Base-by-base conservation (phyloP, 2,329 filamentous ascomycete genomes). In the Hypoxylon sp. region DNA sequence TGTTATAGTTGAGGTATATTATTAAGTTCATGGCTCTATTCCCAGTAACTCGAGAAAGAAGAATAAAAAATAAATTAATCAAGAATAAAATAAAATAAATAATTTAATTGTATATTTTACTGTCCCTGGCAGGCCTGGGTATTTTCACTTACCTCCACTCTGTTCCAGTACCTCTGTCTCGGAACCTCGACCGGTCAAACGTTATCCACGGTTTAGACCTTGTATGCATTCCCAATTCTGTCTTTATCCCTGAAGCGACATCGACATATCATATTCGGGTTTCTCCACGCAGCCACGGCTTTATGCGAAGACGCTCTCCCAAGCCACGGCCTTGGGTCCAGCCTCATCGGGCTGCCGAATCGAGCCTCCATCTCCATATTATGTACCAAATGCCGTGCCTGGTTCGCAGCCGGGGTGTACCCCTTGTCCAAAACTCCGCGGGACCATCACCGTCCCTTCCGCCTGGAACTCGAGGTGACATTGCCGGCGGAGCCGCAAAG, bases 391-490 rank as follows among this genome's bases (percentile, higher is more conserved):
- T 63, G 37, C 60, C 60, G 60, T 53, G 53, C 53, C 34, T 50
- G 52, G 30, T 8, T 46, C 45, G 34, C 23, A 39, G 39, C 45
- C 45, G 9, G 47, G 48, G 21, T 21, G 12, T 4, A 2, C 21
- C 41, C 61, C 65, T 27, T 53, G 51, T 43, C 29, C 25, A 14
- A 56, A 53, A 56, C 30, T 16, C 27, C 27, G 30, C 59, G 66
- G 65, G 62, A 45, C 53, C 65, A 56, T 32, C 43, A 54, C 34
- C 41, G 21, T 52, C 51, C 54, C 65, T 68, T 65, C 65, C 65
- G 65, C 65, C 46, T 46, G 65, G 48, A 59, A 51, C 53, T 19
- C 58, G 46, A 54, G 14, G 60, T 60, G n/a, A 27, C 51, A 60
- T 61, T 59, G 39, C 60, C 48, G 41, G 55, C 54, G 54, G 56